Conservation (phyloP, 176 grass and related monocot genomes). For the Oryza officinalis region DNA sequence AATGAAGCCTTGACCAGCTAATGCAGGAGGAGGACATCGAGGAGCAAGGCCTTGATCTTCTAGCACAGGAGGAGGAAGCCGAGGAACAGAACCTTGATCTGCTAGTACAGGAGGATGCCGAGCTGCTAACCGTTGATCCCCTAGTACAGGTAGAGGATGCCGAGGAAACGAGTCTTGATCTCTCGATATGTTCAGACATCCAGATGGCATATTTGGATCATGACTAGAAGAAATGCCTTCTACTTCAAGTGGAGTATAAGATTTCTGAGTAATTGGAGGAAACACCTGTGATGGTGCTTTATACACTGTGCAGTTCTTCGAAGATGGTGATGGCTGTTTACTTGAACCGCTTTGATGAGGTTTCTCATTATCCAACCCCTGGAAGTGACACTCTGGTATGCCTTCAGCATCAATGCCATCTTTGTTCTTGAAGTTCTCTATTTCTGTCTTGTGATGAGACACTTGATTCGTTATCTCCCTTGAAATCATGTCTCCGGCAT, state of each 20-base stretch:
- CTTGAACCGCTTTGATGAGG: neutral
- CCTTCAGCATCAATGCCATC: neutral
- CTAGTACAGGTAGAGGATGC: neutral
- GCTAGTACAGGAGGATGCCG: neutral
- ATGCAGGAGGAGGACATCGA: neutral
- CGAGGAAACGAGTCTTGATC: neutral
- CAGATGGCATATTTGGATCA: neutral
- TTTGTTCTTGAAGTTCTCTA: neutral
- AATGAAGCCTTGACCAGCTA: neutral
- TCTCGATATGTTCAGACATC: neutral
- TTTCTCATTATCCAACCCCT: neutral
- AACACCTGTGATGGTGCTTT: neutral
- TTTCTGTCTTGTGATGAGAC: neutral
- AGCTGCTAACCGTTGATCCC: neutral
- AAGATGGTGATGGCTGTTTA: neutral
- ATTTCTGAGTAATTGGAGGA: neutral
- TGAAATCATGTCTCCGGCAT: neutral
- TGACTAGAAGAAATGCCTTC: neutral
- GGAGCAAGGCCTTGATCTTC: neutral
- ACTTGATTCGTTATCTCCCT: constrained; percentile 1
- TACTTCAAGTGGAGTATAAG: neutral
- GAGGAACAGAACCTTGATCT: neutral
- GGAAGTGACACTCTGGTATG: neutral
- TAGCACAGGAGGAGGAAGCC: neutral
- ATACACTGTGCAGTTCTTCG: neutral